phyloP scores from a whole-genome alignment of 805 yeast genomes.

The Spathaspora girioi region DNA sequence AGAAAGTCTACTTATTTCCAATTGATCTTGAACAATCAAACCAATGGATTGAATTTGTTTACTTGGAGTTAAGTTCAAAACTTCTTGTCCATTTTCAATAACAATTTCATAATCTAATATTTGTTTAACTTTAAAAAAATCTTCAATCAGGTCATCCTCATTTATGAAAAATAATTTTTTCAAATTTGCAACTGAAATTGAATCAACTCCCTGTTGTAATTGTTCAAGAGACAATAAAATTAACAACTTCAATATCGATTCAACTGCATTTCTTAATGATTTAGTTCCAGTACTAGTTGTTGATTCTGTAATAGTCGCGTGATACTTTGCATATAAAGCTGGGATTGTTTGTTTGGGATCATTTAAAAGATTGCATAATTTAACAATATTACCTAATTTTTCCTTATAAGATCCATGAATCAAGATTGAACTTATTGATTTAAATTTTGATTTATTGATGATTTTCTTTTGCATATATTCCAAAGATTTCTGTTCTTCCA shows the following conservation, averaged over 20 bases:
- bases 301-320: not conserved
- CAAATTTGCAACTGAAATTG: slow-evolving; percentile 1
- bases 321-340: not conserved
- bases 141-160: not conserved
- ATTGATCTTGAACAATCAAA: not conserved
- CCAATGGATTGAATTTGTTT: not conserved
- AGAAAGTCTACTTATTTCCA: not conserved
- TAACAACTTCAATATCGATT: slow-evolving; percentile 5
- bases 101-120: slow-evolving; percentile 1
- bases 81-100: not conserved
- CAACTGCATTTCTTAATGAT: not conserved
- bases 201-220: not conserved
- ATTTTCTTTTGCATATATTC: slow-evolving; percentile 1
- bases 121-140: slow-evolving; percentile 1
- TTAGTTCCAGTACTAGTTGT: not conserved
- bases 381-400: slow-evolving; percentile 18
- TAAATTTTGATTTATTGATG: not conserved
- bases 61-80: not conserved
- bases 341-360: not conserved
- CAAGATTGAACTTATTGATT: slow-evolving; percentile 19
- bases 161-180: not conserved
- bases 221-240: slow-evolving; percentile 5
- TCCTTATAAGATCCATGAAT: slow-evolving; percentile 28
- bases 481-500: not conserved
- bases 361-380: slow-evolving; percentile 15